Conservation (phyloP, 768 basidiomycete genomes). For the Hericium erinaceus region DNA sequence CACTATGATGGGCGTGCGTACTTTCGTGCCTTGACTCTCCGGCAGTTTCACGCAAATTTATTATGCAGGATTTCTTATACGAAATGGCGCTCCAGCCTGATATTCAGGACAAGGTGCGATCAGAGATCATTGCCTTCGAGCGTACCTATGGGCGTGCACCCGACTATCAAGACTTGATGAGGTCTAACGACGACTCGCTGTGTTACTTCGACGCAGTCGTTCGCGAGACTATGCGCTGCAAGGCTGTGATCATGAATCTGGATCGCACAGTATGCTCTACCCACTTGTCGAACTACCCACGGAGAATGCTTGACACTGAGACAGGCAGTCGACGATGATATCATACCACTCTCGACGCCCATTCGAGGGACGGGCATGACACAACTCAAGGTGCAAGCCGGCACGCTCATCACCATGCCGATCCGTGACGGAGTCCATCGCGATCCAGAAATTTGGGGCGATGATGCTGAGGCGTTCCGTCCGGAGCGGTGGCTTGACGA, state of each 20-base stretch:
- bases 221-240: slow-evolving; percentile 10
- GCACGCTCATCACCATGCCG: slow-evolving; percentile 7
- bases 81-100: not conserved
- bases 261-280: not conserved
- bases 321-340: slow-evolving; percentile 10
- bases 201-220: slow-evolving; percentile 15
- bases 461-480: slow-evolving; percentile 5
- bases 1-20: slow-evolving; percentile 4
- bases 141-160: not conserved
- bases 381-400: slow-evolving; percentile 5
- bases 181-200: slow-evolving; percentile 1
- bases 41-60: not conserved
- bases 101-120: not conserved
- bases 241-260: slow-evolving; percentile 12
- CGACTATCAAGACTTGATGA: slow-evolving; percentile 5
- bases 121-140: not conserved
- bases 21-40: not conserved
- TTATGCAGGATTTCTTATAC: slow-evolving; percentile 1
- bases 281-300: too few species aligned
- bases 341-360: slow-evolving; percentile 11
- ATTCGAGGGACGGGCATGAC: not conserved
- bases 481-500: slow-evolving; percentile 15
- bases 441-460: slow-evolving; percentile 10
- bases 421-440: slow-evolving; percentile 13
- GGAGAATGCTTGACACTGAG: not conserved